Conservation (phyloP, 2,329 filamentous ascomycete genomes). For the Diatrype stigma region DNA sequence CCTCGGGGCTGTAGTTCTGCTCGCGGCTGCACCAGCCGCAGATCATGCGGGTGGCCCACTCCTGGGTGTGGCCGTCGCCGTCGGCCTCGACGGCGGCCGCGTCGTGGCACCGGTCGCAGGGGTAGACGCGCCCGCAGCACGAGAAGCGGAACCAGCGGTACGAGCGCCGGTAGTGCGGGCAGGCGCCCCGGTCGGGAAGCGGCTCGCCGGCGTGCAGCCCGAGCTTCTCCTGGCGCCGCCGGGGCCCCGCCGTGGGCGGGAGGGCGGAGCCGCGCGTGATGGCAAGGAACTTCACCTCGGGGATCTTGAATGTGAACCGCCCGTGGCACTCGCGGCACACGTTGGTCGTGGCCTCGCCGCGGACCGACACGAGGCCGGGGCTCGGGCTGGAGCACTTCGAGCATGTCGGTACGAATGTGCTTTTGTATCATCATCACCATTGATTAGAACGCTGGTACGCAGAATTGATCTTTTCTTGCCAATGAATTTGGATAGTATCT, state of each 20-base stretch:
- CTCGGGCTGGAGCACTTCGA: slow-evolving; percentile 67
- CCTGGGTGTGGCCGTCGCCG: slow-evolving; percentile 65
- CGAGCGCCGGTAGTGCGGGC: slow-evolving; percentile 54
- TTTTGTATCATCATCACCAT: slow-evolving; percentile 27
- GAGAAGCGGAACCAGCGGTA: slow-evolving; percentile 64
- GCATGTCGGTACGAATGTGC: slow-evolving; percentile 76
- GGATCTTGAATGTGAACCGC: slow-evolving; percentile 75
- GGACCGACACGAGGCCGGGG: slow-evolving; percentile 66
- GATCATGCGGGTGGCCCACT: slow-evolving; percentile 82
- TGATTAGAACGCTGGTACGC: background rate
- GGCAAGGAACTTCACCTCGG: slow-evolving; percentile 72
- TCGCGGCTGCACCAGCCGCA: slow-evolving; percentile 78
- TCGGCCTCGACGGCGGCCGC: too few relatives aligned
- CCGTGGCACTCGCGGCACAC: slow-evolving; percentile 76
- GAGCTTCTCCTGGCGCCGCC: slow-evolving; percentile 48
- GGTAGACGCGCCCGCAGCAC: slow-evolving; percentile 54
- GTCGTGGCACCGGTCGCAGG: slow-evolving; percentile 75
- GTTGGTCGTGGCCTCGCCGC: slow-evolving; percentile 68
- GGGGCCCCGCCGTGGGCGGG: slow-evolving; percentile 36
- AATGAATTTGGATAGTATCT: too few relatives aligned
- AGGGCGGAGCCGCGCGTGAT: slow-evolving; percentile 54
- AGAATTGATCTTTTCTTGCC: slow-evolving; percentile 1
- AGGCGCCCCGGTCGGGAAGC: slow-evolving; percentile 50
- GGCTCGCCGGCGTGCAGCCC: slow-evolving; percentile 54
- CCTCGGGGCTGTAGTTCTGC: slow-evolving; percentile 73